Percentiles rank a stretch among this genome's conserved stretches.
Conservation (phyloP, 306 rosid species). For the Malus sylvestris region DNA sequence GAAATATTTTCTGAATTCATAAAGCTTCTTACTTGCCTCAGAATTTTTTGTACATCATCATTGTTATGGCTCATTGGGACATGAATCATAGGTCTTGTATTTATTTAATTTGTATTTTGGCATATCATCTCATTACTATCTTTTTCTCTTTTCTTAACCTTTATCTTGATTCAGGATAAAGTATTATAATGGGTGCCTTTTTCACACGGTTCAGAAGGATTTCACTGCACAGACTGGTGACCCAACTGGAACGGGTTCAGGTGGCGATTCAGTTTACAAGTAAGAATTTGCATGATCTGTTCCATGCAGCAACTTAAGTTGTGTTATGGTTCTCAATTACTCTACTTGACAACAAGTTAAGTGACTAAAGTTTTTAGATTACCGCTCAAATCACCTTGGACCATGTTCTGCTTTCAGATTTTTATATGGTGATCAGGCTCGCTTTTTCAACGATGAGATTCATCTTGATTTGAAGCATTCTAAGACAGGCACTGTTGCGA, state of each 20-base stretch:
- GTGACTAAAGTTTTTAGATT: too few species aligned
- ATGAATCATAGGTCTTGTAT: neutral
- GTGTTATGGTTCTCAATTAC: too few species aligned
- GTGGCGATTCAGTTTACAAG: conserved; percentile 81
- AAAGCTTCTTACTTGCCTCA: neutral
- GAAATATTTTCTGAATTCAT: neutral
- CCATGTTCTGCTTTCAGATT: conserved; percentile 37
- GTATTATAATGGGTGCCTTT: conserved; percentile 77
- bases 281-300: conserved; percentile 10
- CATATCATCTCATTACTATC: neutral
- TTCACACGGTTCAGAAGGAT: conserved; percentile 86
- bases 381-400: neutral
- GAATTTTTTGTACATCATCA: too few species aligned
- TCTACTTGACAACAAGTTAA: too few species aligned
- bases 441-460: conserved; percentile 81
- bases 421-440: conserved; percentile 93
- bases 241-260: conserved; percentile 72
- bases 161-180: conserved; percentile 46
- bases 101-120: neutral
- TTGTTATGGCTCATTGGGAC: neutral
- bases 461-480: conserved; percentile 88
- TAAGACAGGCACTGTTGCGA: conserved; percentile 78
- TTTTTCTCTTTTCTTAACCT: neutral
- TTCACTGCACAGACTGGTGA: conserved; percentile 96
- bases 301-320: too few species aligned